Conservation (phyloP, 2,329 filamentous ascomycete genomes). For the Fusarium cyanostomum region DNA sequence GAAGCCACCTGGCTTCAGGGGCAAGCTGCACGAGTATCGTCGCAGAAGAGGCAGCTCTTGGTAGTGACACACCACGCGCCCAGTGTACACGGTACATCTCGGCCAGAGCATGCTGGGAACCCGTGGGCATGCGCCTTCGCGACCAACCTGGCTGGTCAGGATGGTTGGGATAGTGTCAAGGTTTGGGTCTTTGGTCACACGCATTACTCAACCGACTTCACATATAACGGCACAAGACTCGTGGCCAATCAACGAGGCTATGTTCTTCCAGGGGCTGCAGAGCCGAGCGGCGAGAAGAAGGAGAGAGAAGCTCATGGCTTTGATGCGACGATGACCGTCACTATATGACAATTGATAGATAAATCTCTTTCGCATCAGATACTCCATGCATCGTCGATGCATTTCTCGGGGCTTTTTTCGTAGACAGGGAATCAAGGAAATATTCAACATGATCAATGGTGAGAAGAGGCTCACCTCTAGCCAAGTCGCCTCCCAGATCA, state of each 20-base stretch:
- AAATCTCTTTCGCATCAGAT: too few species aligned
- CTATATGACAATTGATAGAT: too few species aligned
- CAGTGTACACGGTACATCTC: slow-evolving; percentile 41
- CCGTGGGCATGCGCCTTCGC: slow-evolving; percentile 61
- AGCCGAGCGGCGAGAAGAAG: too few species aligned
- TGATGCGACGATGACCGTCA: too few species aligned
- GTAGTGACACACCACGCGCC: slow-evolving; percentile 67
- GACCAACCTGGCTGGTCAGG: slow-evolving; percentile 52
- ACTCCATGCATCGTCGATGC: too few species aligned
- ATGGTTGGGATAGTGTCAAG: slow-evolving; percentile 45
- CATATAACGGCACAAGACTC: slow-evolving; percentile 46
- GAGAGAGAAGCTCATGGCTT: too few species aligned
- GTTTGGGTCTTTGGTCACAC: slow-evolving; percentile 59
- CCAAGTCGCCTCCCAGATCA: too few species aligned
- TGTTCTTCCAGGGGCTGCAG: slow-evolving; percentile 25
- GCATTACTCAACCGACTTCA: slow-evolving; percentile 51
- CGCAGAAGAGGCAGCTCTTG: slow-evolving; percentile 51
- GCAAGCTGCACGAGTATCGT: too few species aligned
- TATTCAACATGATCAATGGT: too few species aligned
- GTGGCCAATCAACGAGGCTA: slow-evolving; percentile 56
- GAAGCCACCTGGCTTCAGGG: slow-evolving; percentile 60
- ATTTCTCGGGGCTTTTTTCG: too few species aligned
- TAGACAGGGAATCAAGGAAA: too few species aligned
- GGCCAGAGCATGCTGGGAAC: slow-evolving; percentile 56
- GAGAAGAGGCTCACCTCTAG: too few species aligned